Conservation (phyloP, 106 monocot genomes). For the Posidonia australis region DNA sequence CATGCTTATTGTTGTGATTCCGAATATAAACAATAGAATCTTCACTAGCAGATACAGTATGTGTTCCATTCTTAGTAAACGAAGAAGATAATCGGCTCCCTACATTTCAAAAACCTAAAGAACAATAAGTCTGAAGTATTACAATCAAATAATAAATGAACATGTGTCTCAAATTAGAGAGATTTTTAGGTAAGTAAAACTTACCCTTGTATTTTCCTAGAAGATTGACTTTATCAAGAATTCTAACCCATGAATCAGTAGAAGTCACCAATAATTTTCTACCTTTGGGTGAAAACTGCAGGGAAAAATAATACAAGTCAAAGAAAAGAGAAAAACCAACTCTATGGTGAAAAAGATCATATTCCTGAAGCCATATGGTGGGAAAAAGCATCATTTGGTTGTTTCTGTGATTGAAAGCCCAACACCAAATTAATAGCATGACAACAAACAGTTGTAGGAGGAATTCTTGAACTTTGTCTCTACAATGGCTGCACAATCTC, state of each 20-base stretch:
- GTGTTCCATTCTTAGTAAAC: slow-evolving; percentile 60
- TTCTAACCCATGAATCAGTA: slow-evolving; percentile 47
- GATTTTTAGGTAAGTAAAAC: neutral
- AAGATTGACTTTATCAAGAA: slow-evolving; percentile 34
- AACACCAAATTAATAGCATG: no score
- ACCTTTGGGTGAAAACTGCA: slow-evolving; percentile 56
- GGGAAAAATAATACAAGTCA: no score
- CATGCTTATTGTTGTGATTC: slow-evolving; percentile 32
- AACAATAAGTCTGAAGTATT: neutral
- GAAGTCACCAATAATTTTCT: slow-evolving; percentile 52
- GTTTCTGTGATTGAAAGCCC: no score
- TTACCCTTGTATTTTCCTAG: slow-evolving; percentile 47
- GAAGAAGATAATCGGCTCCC: slow-evolving; percentile 64
- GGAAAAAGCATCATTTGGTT: no score
- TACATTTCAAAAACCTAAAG: slow-evolving; percentile 51
- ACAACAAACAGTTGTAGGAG: no score
- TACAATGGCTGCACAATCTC: no score
- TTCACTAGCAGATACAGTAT: slow-evolving; percentile 77
- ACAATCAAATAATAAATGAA: neutral
- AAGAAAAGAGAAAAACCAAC: no score
- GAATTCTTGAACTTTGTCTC: no score
- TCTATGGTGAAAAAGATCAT: no score
- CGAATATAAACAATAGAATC: slow-evolving; percentile 77
- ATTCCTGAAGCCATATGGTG: no score
- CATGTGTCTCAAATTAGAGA: no score